Conservation (phyloP, 1,139 yeast genomes). For the Debaryomycetaceae sp. region DNA sequence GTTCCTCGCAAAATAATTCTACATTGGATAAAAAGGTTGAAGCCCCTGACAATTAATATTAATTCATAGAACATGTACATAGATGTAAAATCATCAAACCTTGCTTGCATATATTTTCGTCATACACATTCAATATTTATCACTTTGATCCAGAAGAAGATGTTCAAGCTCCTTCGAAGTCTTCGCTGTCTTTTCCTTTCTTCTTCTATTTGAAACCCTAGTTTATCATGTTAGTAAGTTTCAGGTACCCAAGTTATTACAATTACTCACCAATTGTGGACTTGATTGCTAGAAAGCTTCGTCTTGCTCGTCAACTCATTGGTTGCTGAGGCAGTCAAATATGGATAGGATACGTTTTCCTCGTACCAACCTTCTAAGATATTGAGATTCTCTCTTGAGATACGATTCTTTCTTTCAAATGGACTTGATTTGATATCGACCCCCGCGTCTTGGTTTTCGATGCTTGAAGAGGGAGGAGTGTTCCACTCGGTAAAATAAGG, state of each 20-base stretch:
- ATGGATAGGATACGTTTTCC: slow-evolving; percentile 2
- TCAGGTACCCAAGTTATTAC: background rate
- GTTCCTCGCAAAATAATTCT: slow-evolving; percentile 7
- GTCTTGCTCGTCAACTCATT: background rate
- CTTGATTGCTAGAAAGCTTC: slow-evolving; percentile 1
- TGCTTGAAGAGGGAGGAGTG: background rate
- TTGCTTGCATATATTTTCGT: background rate
- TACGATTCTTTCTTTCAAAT: background rate
- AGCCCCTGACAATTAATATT: background rate
- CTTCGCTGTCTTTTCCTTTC: slow-evolving; percentile 1
- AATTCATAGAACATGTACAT: background rate
- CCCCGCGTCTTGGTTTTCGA: background rate
- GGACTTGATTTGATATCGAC: background rate
- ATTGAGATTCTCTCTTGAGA: background rate
- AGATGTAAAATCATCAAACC: background rate
- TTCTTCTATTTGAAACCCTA: slow-evolving; percentile 3
- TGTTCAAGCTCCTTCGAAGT: slow-evolving; percentile 1
- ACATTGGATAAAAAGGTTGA: slow-evolving; percentile 6
- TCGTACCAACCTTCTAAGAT: slow-evolving; percentile 2
- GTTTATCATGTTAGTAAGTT: background rate
- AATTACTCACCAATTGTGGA: slow-evolving; percentile 1
- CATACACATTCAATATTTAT: background rate
- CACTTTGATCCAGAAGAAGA: background rate
- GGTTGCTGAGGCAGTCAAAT: background rate
- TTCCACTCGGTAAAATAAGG: background rate